Evolutionary conservation across 75 land plant species (phyloP).

Genomic region (Selaginella moellendorffii): DNA sequence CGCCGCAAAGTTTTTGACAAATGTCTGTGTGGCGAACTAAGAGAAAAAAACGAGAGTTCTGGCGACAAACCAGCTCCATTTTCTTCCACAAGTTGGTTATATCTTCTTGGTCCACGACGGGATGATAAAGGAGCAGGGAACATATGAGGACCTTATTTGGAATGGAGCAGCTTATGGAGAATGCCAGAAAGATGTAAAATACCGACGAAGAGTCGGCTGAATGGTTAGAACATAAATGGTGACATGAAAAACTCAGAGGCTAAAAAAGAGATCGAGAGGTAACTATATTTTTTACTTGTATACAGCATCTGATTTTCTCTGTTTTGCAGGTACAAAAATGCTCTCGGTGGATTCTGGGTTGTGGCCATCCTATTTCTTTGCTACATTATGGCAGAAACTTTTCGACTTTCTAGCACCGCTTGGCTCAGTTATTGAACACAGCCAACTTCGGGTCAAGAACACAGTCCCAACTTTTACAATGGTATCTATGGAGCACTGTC

Average conservation of each 20-base stretch:
- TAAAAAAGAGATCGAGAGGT: slow-evolving; percentile 41
- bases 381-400: slow-evolving; percentile 51
- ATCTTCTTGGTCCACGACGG: slow-evolving; percentile 75
- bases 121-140: slow-evolving; percentile 80
- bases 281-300: neutral
- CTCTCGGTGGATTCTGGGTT: slow-evolving; percentile 84
- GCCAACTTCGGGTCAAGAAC: slow-evolving; percentile 21
- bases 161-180: slow-evolving; percentile 89
- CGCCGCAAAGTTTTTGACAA: slow-evolving; percentile 28
- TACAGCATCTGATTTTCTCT: neutral
- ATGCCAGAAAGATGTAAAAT: slow-evolving; percentile 87
- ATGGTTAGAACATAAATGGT: neutral
- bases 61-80: slow-evolving; percentile 95
- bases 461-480: slow-evolving; percentile 50
- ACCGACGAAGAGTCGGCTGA: slow-evolving; percentile 7
- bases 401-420: no score
- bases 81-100: slow-evolving; percentile 83
- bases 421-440: slow-evolving; percentile 81
- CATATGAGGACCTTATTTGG: slow-evolving; percentile 61
- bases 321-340: slow-evolving; percentile 55
- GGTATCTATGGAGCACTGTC: slow-evolving; percentile 59
- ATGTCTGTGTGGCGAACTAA: slow-evolving; percentile 69
- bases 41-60: slow-evolving; percentile 73
- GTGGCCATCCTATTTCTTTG: slow-evolving; percentile 52
- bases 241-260: slow-evolving; percentile 5